phyloP scores from a whole-genome alignment of 2,329 filamentous ascomycete genomes.

The Coniochaeta sp. region DNA sequence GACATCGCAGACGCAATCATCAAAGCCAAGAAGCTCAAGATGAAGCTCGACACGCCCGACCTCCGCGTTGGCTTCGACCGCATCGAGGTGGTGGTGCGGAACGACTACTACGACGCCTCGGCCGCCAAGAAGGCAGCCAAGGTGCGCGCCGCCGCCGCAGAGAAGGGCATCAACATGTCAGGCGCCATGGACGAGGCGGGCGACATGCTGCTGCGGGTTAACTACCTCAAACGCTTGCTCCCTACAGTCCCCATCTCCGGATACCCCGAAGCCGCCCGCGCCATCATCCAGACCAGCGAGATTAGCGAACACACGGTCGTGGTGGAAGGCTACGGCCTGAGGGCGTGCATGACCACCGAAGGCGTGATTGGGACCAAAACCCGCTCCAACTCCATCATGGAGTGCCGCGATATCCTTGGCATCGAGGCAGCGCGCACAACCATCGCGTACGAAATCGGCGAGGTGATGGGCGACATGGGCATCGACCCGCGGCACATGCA shows the following conservation, averaged over 20 bases:
- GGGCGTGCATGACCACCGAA: conserved; percentile 85
- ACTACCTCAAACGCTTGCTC: conserved; percentile 75
- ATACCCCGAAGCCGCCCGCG: conserved; percentile 76
- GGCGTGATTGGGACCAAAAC: conserved; percentile 75
- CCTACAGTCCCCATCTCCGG: conserved; percentile 83
- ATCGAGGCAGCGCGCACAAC: conserved; percentile 90
- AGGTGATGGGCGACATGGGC: conserved; percentile 88
- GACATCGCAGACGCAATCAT: conserved; percentile 75
- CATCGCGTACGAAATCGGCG: conserved; percentile 80
- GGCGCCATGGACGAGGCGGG: conserved; percentile 38
- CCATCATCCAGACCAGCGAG: conserved; percentile 79
- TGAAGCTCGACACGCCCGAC: conserved; percentile 65
- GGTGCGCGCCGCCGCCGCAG: conserved; percentile 35
- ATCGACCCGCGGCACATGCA: conserved; percentile 99
- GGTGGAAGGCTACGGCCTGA: conserved; percentile 91
- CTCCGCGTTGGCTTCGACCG: conserved; percentile 54
- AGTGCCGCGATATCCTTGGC: conserved; percentile 77
- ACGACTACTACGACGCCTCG: conserved; percentile 40
- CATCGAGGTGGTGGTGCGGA: conserved; percentile 67
- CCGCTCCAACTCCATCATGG: conserved; percentile 82
- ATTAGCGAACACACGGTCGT: conserved; percentile 66
- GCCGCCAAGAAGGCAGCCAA: conserved; percentile 39
- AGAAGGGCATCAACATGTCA: conserved; percentile 28
- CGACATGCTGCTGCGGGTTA: conserved; percentile 70
- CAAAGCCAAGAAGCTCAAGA: conserved; percentile 76